These are phyloP conservation scores for Backusella mclennaniae DNA, from an alignment of 192 early-diverging fungal genomes.

Conservation along the genomic window DNA sequence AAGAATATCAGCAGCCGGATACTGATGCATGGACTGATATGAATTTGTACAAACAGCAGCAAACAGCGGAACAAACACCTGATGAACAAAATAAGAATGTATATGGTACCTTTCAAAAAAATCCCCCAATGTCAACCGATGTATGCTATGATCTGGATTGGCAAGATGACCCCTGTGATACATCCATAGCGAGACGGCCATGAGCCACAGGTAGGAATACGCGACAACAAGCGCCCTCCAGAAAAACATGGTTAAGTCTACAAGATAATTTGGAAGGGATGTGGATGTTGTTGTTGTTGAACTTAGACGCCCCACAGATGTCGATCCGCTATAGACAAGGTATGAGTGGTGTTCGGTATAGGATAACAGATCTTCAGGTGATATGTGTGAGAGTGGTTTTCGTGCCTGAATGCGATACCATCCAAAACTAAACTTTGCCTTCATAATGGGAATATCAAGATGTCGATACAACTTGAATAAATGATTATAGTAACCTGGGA, in stretches of 20 bases:
- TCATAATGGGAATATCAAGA: conserved; percentile 17
- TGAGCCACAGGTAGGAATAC: conserved; percentile 24
- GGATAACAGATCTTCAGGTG: neutral
- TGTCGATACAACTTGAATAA: conserved; percentile 27
- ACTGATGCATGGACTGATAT: conserved; percentile 30
- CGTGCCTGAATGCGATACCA: conserved; percentile 26
- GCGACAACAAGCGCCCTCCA: conserved; percentile 15
- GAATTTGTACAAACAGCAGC: conserved; percentile 37
- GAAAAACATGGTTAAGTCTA: neutral
- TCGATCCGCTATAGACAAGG: conserved; percentile 25
- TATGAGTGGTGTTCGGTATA: conserved; percentile 23
- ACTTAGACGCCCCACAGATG: conserved; percentile 17
- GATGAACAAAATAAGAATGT: conserved; percentile 29
- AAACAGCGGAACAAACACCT: conserved; percentile 37
- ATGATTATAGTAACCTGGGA: conserved; percentile 34
- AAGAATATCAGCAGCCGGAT: conserved; percentile 33
- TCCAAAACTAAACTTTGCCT: conserved; percentile 35
- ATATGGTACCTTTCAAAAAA: conserved; percentile 23
- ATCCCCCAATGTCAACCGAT: conserved; percentile 15
- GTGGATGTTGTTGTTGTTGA: neutral
- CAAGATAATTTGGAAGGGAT: neutral
- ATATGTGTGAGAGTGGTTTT: neutral
- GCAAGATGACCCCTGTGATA: conserved; percentile 24
- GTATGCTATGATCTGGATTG: conserved; percentile 20
- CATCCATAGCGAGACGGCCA: conserved; percentile 24